A percentile compares a stretch with the other conserved stretches of the same genome.
These are phyloP conservation scores for Nakazawaea siamensis DNA, from an alignment of 805 yeast genomes.

Conservation along the genomic window DNA sequence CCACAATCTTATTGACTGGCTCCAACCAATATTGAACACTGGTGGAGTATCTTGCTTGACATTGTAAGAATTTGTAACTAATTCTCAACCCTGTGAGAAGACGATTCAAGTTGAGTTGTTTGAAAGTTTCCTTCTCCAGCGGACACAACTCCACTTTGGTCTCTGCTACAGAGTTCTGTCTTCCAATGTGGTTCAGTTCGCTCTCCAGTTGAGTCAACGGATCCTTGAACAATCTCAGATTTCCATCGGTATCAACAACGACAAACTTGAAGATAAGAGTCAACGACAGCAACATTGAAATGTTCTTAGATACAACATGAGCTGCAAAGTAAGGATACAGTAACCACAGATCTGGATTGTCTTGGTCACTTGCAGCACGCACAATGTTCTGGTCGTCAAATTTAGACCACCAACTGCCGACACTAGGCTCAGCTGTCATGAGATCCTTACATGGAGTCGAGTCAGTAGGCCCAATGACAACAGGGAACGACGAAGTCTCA, in stretches of 20 bases:
- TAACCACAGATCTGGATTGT: slow-evolving; percentile 9
- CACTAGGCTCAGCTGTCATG: too few species aligned
- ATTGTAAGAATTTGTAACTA: slow-evolving; percentile 3
- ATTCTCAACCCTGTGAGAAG: slow-evolving; percentile 4
- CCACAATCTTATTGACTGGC: slow-evolving; percentile 4
- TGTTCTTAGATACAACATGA: neutral
- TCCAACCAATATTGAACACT: neutral
- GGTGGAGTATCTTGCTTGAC: slow-evolving; percentile 1
- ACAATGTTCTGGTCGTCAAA: slow-evolving; percentile 3
- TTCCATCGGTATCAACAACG: neutral
- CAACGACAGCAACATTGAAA: slow-evolving; percentile 6
- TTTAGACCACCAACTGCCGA: slow-evolving; percentile 1
- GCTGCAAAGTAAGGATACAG: slow-evolving; percentile 4
- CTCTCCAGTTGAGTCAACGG: slow-evolving; percentile 2
- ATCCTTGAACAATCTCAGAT: slow-evolving; percentile 1
- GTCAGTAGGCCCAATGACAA: slow-evolving; percentile 22
- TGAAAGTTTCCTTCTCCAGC: neutral
- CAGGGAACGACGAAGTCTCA: slow-evolving; percentile 13
- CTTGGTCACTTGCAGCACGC: slow-evolving; percentile 3
- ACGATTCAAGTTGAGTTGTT: slow-evolving; percentile 1
- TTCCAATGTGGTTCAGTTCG: too few species aligned
- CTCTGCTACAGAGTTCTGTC: too few species aligned
- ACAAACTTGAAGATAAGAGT: slow-evolving; percentile 6
- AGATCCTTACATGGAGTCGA: slow-evolving; percentile 12
- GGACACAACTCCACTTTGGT: too few species aligned